phyloP scores from a whole-genome alignment of 2,329 filamentous ascomycete species.

The Colletotrichum agaves region DNA sequence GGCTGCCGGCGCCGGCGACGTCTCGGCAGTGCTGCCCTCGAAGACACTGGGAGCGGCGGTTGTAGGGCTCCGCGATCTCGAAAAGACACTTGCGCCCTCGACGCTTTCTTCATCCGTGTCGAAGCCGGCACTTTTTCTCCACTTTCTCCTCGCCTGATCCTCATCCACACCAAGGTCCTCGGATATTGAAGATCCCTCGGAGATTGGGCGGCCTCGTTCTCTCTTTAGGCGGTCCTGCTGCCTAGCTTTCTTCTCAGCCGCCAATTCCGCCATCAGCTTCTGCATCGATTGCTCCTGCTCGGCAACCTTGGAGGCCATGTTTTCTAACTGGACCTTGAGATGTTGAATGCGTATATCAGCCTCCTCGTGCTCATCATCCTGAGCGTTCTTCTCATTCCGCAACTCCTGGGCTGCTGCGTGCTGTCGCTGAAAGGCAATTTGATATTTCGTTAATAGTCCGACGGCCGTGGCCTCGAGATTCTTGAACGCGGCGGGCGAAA shows the following conservation, averaged over 20 bases:
- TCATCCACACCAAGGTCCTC: conserved; percentile 67
- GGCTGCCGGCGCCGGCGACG: conserved; percentile 34
- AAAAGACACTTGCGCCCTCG: conserved; percentile 69
- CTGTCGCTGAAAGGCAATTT: conserved; percentile 67
- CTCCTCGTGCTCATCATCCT: conserved; percentile 67
- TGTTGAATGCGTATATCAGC: conserved; percentile 60
- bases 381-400: conserved; percentile 62
- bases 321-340: conserved; percentile 69
- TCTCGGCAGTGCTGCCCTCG: conserved; percentile 42
- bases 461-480: conserved; percentile 69
- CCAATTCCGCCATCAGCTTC: conserved; percentile 61
- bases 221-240: conserved; percentile 50
- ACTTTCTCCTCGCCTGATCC: conserved; percentile 54
- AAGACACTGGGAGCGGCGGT: conserved; percentile 51
- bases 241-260: conserved; percentile 60
- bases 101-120: conserved; percentile 65
- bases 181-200: conserved; percentile 56
- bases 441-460: conserved; percentile 65
- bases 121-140: conserved; percentile 54
- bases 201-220: conserved; percentile 43
- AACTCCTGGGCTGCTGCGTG: conserved; percentile 62
- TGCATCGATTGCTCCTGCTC: conserved; percentile 65
- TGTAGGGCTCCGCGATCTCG: conserved; percentile 68
- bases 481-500: conserved; percentile 69
- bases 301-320: conserved; percentile 63